Evolutionary conservation across 2,329 filamentous ascomycete genomes (phyloP).

Genomic region (Zymoseptoria crescenta): DNA sequence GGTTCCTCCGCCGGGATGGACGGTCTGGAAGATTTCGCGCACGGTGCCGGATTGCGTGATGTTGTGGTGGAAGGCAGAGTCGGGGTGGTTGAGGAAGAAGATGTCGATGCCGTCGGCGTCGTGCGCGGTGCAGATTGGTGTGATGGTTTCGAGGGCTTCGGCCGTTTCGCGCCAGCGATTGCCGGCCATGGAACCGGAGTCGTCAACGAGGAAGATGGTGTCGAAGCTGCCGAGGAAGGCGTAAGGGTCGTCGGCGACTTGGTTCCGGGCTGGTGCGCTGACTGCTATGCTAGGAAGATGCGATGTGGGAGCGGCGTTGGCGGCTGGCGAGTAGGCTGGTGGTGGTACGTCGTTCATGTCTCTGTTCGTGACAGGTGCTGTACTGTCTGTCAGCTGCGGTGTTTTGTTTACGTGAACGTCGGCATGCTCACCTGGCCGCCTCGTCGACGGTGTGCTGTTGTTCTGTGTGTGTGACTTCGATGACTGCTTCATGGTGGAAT

Average conservation of each 20-base stretch:
- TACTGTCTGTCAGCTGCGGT: neutral
- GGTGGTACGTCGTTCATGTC: slow-evolving; percentile 25
- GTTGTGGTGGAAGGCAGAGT: slow-evolving; percentile 55
- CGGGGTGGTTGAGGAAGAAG: slow-evolving; percentile 73
- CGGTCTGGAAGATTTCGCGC: slow-evolving; percentile 59
- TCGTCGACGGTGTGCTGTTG: slow-evolving; percentile 14
- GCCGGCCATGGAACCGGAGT: slow-evolving; percentile 79
- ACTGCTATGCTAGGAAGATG: slow-evolving; percentile 4
- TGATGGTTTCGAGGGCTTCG: slow-evolving; percentile 62
- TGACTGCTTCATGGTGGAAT: slow-evolving; percentile 6
- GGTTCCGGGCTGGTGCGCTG: slow-evolving; percentile 19
- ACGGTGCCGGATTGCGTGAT: slow-evolving; percentile 54
- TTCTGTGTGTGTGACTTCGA: slow-evolving; percentile 15
- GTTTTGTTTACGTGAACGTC: neutral
- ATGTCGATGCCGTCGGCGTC: slow-evolving; percentile 84
- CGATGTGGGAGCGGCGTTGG: slow-evolving; percentile 30
- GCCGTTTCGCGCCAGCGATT: slow-evolving; percentile 68
- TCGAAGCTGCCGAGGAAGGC: slow-evolving; percentile 73
- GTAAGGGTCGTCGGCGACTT: slow-evolving; percentile 56
- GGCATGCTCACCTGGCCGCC: slow-evolving; percentile 11
- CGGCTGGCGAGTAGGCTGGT: slow-evolving; percentile 36
- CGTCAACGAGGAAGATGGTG: slow-evolving; percentile 84
- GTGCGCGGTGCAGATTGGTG: slow-evolving; percentile 71
- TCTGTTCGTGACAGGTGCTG: neutral
- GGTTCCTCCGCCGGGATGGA: slow-evolving; percentile 59